phyloP scores from a whole-genome alignment of 2,329 filamentous ascomycete species.

The Xylaria sp. region DNA sequence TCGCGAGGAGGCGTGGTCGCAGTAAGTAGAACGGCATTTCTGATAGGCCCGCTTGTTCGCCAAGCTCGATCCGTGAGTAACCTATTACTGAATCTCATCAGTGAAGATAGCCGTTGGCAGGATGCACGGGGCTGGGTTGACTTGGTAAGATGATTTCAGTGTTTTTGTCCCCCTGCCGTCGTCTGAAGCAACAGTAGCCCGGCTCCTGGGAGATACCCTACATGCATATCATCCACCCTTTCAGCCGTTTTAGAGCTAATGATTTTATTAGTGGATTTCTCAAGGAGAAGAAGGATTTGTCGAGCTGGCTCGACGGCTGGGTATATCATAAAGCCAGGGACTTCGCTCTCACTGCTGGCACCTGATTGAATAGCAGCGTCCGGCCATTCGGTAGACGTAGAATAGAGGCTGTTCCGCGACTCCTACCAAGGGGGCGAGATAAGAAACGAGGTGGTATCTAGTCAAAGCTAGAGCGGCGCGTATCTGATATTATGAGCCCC shows the following conservation, averaged over 20 bases:
- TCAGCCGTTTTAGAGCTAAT: not conserved
- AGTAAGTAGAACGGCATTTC: slow-evolving; percentile 24
- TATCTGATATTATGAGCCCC: not conserved
- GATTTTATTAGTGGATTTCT: slow-evolving; percentile 59
- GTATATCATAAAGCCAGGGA: slow-evolving; percentile 42
- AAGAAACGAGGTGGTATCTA: not conserved
- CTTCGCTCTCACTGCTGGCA: not conserved
- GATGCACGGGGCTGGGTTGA: slow-evolving; percentile 72
- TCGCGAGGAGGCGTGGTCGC: slow-evolving; percentile 71
- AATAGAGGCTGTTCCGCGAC: not conserved
- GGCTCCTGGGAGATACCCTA: not conserved
- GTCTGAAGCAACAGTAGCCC: slow-evolving; percentile 1
- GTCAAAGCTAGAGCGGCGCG: not conserved
- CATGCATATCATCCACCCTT: not conserved
- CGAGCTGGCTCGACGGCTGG: slow-evolving; percentile 62
- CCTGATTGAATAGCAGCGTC: not conserved
- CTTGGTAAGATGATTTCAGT: slow-evolving; percentile 50
- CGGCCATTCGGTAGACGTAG: not conserved
- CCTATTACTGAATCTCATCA: slow-evolving; percentile 12
- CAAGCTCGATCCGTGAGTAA: not conserved
- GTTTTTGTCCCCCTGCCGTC: not conserved
- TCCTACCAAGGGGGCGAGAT: not conserved
- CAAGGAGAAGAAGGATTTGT: slow-evolving; percentile 62
- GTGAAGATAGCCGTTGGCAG: slow-evolving; percentile 61
- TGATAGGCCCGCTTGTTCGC: slow-evolving; percentile 5